Conservation (phyloP, 2,329 filamentous ascomycete species). For the Gliomastix tumulicola region DNA sequence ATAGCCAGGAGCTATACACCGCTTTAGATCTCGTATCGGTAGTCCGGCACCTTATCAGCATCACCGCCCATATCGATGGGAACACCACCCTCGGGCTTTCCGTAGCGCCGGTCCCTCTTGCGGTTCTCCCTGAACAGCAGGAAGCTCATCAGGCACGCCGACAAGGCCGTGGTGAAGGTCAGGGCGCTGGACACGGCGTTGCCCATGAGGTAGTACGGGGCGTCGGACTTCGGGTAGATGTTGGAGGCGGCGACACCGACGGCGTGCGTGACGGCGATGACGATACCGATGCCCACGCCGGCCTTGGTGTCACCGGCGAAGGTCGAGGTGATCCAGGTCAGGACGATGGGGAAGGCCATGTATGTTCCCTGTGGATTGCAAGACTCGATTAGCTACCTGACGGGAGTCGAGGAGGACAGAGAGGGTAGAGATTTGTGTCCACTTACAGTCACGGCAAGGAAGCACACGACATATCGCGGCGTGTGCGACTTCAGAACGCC, state of each 20-base stretch:
- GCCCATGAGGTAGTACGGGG: constrained; percentile 9
- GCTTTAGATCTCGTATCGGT: constrained; percentile 8
- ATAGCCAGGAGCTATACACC: too few relatives aligned
- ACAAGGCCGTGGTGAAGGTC: constrained; percentile 4
- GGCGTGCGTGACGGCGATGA: constrained; percentile 9
- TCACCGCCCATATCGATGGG: constrained; percentile 10
- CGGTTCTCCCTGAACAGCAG: constrained; percentile 7
- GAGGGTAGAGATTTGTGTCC: neutral
- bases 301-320: constrained; percentile 11
- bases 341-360: constrained; percentile 10
- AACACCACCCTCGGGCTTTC: constrained; percentile 6
- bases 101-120: constrained; percentile 5
- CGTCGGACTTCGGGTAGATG: constrained; percentile 8
- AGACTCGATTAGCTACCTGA: too few relatives aligned
- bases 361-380: constrained; percentile 6
- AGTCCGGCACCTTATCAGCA: constrained; percentile 7
- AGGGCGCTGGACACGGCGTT: constrained; percentile 7
- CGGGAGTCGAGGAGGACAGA: too few relatives aligned
- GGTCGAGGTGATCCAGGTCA: constrained; percentile 10
- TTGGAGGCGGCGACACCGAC: constrained; percentile 9
- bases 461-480: constrained; percentile 5
- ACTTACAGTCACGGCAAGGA: constrained; percentile 7
- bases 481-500: constrained; percentile 5
- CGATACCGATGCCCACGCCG: constrained; percentile 9
- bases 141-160: constrained; percentile 7